Evolutionary conservation across 164 flowering plant species (phyloP).

Genomic region (Cinnamomum micranthum): DNA sequence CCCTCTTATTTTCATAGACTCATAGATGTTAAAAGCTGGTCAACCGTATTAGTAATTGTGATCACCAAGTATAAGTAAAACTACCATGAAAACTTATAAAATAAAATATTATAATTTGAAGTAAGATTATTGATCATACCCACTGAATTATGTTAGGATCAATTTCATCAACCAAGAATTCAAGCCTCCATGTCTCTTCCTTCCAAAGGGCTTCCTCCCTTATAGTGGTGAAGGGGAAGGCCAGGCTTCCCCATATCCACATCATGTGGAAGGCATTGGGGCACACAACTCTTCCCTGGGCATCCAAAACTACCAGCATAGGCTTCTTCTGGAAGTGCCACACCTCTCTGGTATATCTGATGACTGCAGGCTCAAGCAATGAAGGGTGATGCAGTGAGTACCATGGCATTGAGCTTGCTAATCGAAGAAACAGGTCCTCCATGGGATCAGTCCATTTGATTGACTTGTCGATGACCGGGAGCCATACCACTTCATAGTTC

Average conservation of each 20-base stretch:
- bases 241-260: conserved; percentile 36
- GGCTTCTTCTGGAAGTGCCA: conserved; percentile 30
- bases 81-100: neutral
- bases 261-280: conserved; percentile 35
- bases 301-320: conserved; percentile 32
- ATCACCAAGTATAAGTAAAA: neutral
- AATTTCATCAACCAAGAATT: conserved; percentile 30
- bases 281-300: conserved; percentile 25
- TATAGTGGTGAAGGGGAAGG: conserved; percentile 30
- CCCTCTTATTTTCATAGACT: too few species aligned
- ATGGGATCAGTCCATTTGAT: conserved; percentile 38
- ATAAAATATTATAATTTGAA: neutral
- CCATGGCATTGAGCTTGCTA: conserved; percentile 58
- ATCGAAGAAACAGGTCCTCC: conserved; percentile 27
- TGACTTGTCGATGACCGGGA: conserved; percentile 55
- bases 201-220: conserved; percentile 32
- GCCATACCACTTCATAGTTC: conserved; percentile 78
- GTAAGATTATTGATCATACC: conserved; percentile 17
- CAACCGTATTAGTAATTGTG: too few species aligned
- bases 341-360: conserved; percentile 16
- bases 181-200: conserved; percentile 29
- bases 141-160: conserved; percentile 24
- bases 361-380: conserved; percentile 36
- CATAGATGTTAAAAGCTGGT: too few species aligned
- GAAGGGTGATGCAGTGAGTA: conserved; percentile 47